Evolutionary conservation across 805 yeast species (phyloP).

Genomic region (Teunomyces tritomae): DNA sequence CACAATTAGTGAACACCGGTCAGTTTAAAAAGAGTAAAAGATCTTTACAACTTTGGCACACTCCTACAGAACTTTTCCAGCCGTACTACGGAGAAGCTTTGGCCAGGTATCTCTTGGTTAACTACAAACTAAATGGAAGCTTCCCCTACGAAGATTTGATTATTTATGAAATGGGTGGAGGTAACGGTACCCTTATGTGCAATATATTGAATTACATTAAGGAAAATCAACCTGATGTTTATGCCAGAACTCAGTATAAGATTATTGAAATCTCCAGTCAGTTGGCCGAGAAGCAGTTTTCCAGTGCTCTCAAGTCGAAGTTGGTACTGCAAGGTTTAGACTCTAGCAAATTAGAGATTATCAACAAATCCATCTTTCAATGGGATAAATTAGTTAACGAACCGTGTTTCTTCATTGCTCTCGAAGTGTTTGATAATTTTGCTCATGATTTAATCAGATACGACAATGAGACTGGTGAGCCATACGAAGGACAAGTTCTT

Average conservation of each 20-base stretch:
- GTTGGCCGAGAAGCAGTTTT: constrained; percentile 56
- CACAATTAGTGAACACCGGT: constrained; percentile 12
- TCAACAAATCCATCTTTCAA: constrained; percentile 72
- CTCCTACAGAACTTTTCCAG: constrained; percentile 82
- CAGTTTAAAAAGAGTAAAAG: constrained; percentile 20
- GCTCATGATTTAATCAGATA: constrained; percentile 80
- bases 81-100: constrained; percentile 85
- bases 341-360: constrained; percentile 54
- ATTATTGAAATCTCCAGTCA: constrained; percentile 70
- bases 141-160: constrained; percentile 70
- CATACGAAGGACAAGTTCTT: constrained; percentile 75
- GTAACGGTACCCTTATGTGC: constrained; percentile 82
- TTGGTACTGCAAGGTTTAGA: constrained; percentile 46
- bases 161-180: constrained; percentile 88
- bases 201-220: constrained; percentile 67
- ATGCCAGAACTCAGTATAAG: constrained; percentile 61
- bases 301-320: constrained; percentile 33
- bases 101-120: constrained; percentile 73
- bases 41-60: constrained; percentile 78
- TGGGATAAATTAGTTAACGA: constrained; percentile 61
- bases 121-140: constrained; percentile 59
- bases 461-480: constrained; percentile 62
- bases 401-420: constrained; percentile 74
- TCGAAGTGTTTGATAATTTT: constrained; percentile 82
- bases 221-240: constrained; percentile 68